Conservation (phyloP, 169 alveolate genomes). For the Cryptosporidium bovis region DNA sequence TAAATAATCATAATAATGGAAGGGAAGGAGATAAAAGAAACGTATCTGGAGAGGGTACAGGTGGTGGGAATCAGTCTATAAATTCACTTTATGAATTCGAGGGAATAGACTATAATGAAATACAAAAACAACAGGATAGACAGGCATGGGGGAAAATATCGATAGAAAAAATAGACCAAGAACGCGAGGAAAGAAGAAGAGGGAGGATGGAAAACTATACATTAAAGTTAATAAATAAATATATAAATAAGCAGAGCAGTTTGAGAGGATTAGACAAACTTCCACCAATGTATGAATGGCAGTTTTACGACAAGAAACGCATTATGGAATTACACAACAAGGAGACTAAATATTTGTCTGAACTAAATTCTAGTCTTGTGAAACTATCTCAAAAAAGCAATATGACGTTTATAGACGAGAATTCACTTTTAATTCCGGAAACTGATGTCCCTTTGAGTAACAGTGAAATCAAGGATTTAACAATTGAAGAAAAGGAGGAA, state of each 20-base stretch:
- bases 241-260: constrained; percentile 74
- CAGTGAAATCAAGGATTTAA: constrained; percentile 78
- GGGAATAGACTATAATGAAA: constrained; percentile 81
- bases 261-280: constrained; percentile 83
- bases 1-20: constrained; percentile 15
- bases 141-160: constrained; percentile 74
- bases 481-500: constrained; percentile 85
- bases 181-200: constrained; percentile 80
- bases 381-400: constrained; percentile 70
- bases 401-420: constrained; percentile 74
- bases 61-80: constrained; percentile 34
- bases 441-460: constrained; percentile 74
- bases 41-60: background rate
- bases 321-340: constrained; percentile 79
- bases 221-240: constrained; percentile 75
- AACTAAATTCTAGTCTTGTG: constrained; percentile 78
- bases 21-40: constrained; percentile 20
- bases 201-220: constrained; percentile 76
- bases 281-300: constrained; percentile 83
- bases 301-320: constrained; percentile 76
- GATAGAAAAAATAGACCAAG: constrained; percentile 79
- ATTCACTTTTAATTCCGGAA: constrained; percentile 77
- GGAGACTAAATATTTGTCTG: constrained; percentile 74
- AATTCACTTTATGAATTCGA: constrained; percentile 81
- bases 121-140: constrained; percentile 78